phyloP scores from a whole-genome alignment of 169 alveolate genomes.

The Haemoproteus tartakovskyi region DNA sequence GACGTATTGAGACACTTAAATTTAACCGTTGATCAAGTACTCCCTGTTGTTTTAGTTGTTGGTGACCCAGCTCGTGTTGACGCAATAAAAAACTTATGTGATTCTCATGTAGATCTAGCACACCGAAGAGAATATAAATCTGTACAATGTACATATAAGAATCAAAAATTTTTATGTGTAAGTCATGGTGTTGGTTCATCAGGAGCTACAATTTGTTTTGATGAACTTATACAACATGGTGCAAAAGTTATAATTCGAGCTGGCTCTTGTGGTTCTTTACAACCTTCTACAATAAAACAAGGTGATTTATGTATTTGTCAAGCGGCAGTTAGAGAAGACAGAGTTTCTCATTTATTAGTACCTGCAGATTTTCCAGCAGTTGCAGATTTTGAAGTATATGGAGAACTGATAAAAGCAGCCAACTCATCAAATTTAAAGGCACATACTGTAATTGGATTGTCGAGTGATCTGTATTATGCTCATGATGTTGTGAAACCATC shows the following conservation, averaged over 20 bases:
- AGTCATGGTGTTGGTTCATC: constrained; percentile 1
- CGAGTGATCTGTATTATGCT: neutral
- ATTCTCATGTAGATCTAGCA: neutral
- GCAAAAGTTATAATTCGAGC: too few species aligned
- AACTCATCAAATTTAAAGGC: neutral
- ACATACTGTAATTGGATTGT: neutral
- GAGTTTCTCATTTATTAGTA: neutral
- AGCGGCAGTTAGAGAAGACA: neutral
- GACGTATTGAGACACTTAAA: too few species aligned
- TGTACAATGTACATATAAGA: neutral
- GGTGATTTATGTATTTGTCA: too few species aligned
- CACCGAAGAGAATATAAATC: neutral
- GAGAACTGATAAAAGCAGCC: neutral
- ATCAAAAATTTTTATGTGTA: neutral
- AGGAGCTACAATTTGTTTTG: neutral
- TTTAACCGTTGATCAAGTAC: too few species aligned
- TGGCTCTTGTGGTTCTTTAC: too few species aligned
- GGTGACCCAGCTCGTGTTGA: constrained; percentile 4
- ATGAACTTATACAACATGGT: neutral
- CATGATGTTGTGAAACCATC: neutral
- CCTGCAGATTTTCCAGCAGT: neutral
- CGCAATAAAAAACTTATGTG: neutral
- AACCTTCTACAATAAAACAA: too few species aligned
- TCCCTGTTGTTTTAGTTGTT: constrained; percentile 1
- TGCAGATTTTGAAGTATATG: neutral